Evolutionary conservation across 2,329 filamentous ascomycete species (phyloP), one percentile per base, ranked within the genome.

Genomic region (Pezicula neosporulosa): DNA sequence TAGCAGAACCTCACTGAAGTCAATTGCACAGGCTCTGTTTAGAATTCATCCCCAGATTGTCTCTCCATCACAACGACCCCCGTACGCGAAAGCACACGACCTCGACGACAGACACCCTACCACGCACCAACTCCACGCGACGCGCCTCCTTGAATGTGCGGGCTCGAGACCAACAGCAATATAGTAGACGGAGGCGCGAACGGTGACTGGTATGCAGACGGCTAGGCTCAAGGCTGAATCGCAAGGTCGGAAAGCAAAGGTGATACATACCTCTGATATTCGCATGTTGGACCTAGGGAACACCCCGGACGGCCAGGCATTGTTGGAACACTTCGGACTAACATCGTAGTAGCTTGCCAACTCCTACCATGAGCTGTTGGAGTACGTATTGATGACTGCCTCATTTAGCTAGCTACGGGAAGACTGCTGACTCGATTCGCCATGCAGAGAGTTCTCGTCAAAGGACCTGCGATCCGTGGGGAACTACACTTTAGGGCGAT

Each of bases 281-380:
- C 19, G 6, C 21, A 21, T 33, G 41, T 13, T 44, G 43, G 46
- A 24, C 33, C 47, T 48, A 45, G 44, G 50, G 46, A 54, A 56
- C 44, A 42, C 30, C 16, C 16, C 38, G 46, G n/a, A 30, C 24
- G 27, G 27, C 15, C 39, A 3, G 54, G 48, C 30, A 43, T 53
- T 41, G 44, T 52, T 18, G 50, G 52, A 48, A 57, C 53, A 65
- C 62, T 62, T 51, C 65, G 64, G 60, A 63, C 68, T 62, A 67
- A 70, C 58, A 62, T 66, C 51, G 37, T 56, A 56, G 68, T 71
- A 97, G 92, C 92, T 99, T 77, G 90, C 92, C 69, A 89, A 87
- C 72, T 97, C 94, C 62, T 99, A 99, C 76, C 89, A 96, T 76
- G 89, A 96, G 74, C 82, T 99, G 65, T 83, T 99, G 65, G 88